These are phyloP conservation scores for Fusarium sp. DNA, from an alignment of 2,329 filamentous ascomycete species.

Conservation along the genomic window DNA sequence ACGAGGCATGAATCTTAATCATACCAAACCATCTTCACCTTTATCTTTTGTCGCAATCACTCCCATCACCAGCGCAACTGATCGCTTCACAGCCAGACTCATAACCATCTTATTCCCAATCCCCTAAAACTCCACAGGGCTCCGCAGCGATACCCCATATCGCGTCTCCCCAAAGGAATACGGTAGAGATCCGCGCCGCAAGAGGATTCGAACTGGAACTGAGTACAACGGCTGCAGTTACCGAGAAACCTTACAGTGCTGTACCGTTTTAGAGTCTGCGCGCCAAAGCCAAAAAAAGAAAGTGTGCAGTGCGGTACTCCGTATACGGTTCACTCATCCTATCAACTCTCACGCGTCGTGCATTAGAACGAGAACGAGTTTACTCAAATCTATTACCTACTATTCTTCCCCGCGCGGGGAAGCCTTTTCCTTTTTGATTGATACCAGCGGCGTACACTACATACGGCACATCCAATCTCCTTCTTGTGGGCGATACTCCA, in stretches of 20 bases:
- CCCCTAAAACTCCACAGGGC: conserved; percentile 26
- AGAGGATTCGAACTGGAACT: neutral
- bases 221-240: neutral
- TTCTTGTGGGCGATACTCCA: conserved; percentile 6
- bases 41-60: neutral
- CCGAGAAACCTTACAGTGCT: neutral
- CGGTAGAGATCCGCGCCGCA: conserved; percentile 27
- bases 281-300: neutral
- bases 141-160: conserved; percentile 38
- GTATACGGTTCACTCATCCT: neutral
- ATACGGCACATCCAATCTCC: neutral
- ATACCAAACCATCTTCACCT: conserved; percentile 12
- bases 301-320: neutral
- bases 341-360: conserved; percentile 4
- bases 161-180: conserved; percentile 3
- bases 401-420: conserved; percentile 19
- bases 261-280: neutral
- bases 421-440: neutral
- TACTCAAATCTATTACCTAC: conserved; percentile 10
- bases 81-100: neutral
- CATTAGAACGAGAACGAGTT: conserved; percentile 8
- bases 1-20: conserved; percentile 16
- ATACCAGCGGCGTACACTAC: neutral
- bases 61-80: conserved; percentile 3
- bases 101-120: conserved; percentile 18